Base-by-base conservation (phyloP, 202 grass and related monocot genomes). In the Bolboschoenoplectus hybrid region DNA sequence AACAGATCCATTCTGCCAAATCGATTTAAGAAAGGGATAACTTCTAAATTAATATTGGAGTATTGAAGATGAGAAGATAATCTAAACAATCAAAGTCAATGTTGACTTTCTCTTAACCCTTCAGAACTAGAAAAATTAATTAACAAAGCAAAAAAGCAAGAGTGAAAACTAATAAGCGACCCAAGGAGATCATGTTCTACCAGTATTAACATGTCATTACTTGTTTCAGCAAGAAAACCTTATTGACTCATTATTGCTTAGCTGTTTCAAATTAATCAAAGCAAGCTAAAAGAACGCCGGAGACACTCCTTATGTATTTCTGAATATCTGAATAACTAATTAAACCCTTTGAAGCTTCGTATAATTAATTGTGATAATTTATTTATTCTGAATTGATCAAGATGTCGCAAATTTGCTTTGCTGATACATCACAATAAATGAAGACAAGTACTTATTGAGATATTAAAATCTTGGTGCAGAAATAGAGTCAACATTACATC, bases 211-310 rank as follows among this genome's bases (percentile, higher is more conserved):
- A 36, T 55, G 34, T 63, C 77, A 66, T 82, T 82, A 66, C 80
- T 82, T 47, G 55, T 83, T 68, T 40, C 41, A 38, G 62, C 20
- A 39, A 32, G 55, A 69, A 55, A 68, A 45, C 81, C 81, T 83
- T 17, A 8, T 69, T 83, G 81, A 83, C 81, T 83, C 67, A 12
- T 52, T 83, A 63, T 12, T 83, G 44, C 43, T 38, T 67, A 83
- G 81, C 81, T 67, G 44, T 83, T 68, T 68, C 26, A 6, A 32
- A 71, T 26, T 16, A 12, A 77, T 68, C 26, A 6, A 32, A 71
- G 49, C 41, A 12, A 77, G 32, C 36, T 55, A 3, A 77, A 77
- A 35, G 14, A 53, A 52, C 5, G 6, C 50, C 56, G 53, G 50
- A 56, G n/a, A 13, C 74, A 17, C 13, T 77, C 10, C 16, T 57